Conservation (phyloP, 371 early-diverging fungal genomes). For the Mucor saturninus region DNA sequence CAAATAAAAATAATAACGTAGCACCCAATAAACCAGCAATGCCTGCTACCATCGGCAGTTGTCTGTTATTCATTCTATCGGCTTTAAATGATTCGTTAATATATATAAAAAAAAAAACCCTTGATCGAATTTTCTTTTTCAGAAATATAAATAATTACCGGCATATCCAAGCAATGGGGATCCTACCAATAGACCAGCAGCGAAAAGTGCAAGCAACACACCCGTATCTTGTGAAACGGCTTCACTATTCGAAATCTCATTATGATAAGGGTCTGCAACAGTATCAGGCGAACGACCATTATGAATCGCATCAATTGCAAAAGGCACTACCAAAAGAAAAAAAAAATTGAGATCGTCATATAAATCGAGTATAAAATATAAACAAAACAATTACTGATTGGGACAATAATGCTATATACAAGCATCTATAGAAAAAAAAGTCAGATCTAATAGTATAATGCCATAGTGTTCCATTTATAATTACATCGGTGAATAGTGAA, state of each 20-base stretch:
- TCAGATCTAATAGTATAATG: neutral
- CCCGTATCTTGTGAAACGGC: constrained; percentile 63
- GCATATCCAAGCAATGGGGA: constrained; percentile 70
- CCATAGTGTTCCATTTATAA: neutral
- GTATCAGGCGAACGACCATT: constrained; percentile 22
- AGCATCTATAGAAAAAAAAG: constrained; percentile 50
- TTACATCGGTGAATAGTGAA: constrained; percentile 45
- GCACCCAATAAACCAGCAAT: constrained; percentile 52
- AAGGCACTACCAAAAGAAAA: constrained; percentile 52
- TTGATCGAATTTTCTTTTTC: neutral
- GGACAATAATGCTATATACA: constrained; percentile 76
- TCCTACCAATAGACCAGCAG: constrained; percentile 68
- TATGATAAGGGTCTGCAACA: constrained; percentile 11
- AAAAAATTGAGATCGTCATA: neutral
- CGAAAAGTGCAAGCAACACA: constrained; percentile 66
- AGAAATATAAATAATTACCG: constrained; percentile 6
- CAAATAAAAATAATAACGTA: constrained; percentile 61
- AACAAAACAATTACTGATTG: constrained; percentile 51
- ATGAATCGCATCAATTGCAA: constrained; percentile 58
- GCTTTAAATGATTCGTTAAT: constrained; percentile 3
- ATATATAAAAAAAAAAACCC: neutral
- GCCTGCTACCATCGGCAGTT: constrained; percentile 60
- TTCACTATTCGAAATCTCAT: constrained; percentile 26
- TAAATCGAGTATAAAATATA: neutral
- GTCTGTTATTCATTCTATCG: constrained; percentile 40